These are phyloP conservation scores for Eucalyptus melliodora DNA, from an alignment of 345 rosid species.

Conservation along the genomic window DNA sequence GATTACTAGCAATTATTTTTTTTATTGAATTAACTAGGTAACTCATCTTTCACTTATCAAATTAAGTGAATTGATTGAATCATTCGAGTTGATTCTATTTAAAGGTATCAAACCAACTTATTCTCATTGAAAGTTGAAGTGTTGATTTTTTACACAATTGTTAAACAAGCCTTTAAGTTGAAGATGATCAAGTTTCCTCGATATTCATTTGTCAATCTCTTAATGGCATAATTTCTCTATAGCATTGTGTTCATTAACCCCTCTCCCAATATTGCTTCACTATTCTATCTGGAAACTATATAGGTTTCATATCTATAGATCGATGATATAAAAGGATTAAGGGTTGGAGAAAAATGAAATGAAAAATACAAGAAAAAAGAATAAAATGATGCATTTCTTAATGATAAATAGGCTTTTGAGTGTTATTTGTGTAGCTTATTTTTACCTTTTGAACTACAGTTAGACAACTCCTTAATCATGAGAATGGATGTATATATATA, in stretches of 20 bases:
- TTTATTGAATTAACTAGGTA: background rate
- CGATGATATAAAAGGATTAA: background rate
- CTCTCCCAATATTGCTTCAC: background rate
- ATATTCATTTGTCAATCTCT: background rate
- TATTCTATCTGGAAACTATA: background rate
- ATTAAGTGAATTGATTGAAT: background rate
- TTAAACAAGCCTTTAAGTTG: accelerated
- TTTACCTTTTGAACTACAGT: background rate
- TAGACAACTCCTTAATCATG: accelerated
- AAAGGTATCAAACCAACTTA: background rate
- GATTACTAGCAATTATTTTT: background rate
- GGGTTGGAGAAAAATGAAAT: background rate
- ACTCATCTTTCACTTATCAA: background rate
- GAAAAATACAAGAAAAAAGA: background rate
- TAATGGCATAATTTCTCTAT: background rate
- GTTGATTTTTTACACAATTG: background rate
- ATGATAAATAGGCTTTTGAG: background rate
- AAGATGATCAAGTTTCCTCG: background rate
- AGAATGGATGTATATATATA: too few relatives aligned
- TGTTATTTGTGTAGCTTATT: accelerated
- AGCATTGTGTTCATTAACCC: background rate
- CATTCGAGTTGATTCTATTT: background rate
- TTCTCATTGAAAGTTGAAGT: background rate
- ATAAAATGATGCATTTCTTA: background rate
- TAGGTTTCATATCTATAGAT: background rate